These are phyloP conservation scores for Aulographum hederae DNA, from an alignment of 2,329 filamentous ascomycete species.

Conservation along the genomic window DNA sequence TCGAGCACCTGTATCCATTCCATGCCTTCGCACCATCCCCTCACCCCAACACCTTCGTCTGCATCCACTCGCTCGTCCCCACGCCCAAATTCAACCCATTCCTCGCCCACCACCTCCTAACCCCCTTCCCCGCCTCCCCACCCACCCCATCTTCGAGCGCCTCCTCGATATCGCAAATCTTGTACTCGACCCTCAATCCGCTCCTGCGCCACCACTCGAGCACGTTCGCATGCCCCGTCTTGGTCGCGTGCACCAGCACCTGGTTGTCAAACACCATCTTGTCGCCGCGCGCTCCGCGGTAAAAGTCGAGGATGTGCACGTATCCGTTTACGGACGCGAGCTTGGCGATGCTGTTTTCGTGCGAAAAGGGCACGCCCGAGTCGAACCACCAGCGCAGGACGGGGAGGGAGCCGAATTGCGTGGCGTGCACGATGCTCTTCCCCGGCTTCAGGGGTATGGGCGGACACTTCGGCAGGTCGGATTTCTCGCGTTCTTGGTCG, in stretches of 20 bases:
- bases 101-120: constrained; percentile 72
- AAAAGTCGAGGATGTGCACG: constrained; percentile 66
- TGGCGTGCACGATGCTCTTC: constrained; percentile 66
- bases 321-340: constrained; percentile 74
- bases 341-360: constrained; percentile 67
- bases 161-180: constrained; percentile 90
- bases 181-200: constrained; percentile 68
- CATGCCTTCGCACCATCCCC: too few relatives aligned
- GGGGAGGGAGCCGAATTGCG: constrained; percentile 61
- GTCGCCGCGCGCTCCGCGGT: constrained; percentile 56
- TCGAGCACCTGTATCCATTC: too few relatives aligned
- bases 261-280: constrained; percentile 70
- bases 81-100: constrained; percentile 70
- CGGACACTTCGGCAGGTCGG: too few relatives aligned
- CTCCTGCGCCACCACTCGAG: constrained; percentile 80
- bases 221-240: constrained; percentile 67
- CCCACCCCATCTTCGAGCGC: constrained; percentile 74
- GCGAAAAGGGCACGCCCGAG: constrained; percentile 54
- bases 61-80: constrained; percentile 80
- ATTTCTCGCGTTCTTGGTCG: neutral
- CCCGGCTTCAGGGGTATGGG: constrained; percentile 54
- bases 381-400: constrained; percentile 79
- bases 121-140: constrained; percentile 46
- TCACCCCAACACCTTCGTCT: constrained; percentile 45
- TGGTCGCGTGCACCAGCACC: constrained; percentile 71